Percentiles rank a stretch among this genome's conserved stretches.
Conservation (phyloP, 2,329 filamentous ascomycete species). For the Talaromyces piceae region DNA sequence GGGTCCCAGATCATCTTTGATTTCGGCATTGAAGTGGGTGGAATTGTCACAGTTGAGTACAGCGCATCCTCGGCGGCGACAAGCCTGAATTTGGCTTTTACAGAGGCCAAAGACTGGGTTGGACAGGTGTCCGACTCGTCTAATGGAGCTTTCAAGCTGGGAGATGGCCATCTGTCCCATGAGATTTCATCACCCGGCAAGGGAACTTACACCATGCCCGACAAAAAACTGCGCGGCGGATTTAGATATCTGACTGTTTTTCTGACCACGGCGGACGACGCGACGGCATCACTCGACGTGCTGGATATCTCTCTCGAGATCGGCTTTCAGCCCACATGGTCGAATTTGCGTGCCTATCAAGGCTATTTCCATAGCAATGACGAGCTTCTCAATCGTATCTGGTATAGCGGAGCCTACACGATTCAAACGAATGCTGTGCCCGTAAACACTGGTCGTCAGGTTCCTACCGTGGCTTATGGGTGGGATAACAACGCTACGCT, state of each 20-base stretch:
- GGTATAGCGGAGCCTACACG: constrained; percentile 51
- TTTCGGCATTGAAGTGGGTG: constrained; percentile 53
- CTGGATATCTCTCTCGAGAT: constrained; percentile 37
- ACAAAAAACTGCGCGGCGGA: constrained; percentile 35
- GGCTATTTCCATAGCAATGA: constrained; percentile 48
- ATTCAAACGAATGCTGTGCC: constrained; percentile 41
- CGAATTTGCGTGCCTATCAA: constrained; percentile 46
- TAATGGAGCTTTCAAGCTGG: constrained; percentile 35
- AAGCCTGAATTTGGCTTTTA: constrained; percentile 41
- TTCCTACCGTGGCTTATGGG: constrained; percentile 22
- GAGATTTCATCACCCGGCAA: constrained; percentile 27
- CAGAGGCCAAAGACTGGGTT: constrained; percentile 43
- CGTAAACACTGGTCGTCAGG: constrained; percentile 29
- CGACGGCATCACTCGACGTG: constrained; percentile 24
- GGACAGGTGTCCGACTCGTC: constrained; percentile 43
- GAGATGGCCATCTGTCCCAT: constrained; percentile 34
- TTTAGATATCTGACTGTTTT: constrained; percentile 41
- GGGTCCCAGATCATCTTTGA: constrained; percentile 51
- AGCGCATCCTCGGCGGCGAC: constrained; percentile 29
- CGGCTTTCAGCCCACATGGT: constrained; percentile 45
- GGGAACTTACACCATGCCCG: constrained; percentile 33
- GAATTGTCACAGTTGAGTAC: constrained; percentile 48
- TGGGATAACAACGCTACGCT: constrained; percentile 36
- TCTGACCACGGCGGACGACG: constrained; percentile 24
- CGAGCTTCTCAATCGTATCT: constrained; percentile 48